Base-by-base conservation (phyloP, 1,284 basidiomycete species). In the Schizophyllum amplum region DNA sequence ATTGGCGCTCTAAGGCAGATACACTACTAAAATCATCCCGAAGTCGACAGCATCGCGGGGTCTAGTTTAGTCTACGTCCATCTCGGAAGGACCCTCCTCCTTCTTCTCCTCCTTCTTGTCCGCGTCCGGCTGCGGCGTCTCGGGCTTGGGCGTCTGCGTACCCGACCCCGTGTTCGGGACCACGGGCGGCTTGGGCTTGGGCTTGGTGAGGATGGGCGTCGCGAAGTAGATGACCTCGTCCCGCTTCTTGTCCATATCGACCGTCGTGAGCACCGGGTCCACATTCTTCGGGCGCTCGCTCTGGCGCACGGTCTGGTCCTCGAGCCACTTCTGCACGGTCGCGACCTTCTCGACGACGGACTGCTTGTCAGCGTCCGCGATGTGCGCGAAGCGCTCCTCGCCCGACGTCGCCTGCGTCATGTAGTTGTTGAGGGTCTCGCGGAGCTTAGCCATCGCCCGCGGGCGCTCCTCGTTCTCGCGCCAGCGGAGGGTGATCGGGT, bases 261-360 rank as follows among this genome's bases (percentile, higher is more conserved):
- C 83, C 55, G 78, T 82, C 58, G 81, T 92, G 71, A 96, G 73
- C 61, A 92, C 82, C 24, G 92, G 87, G 70, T 95, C 87, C 61
- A 86, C 83, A 68, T 91, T 88, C 84, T 95, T 94, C 69, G 87
- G 75, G 61, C 84, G 79, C 78, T 97, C 94, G 23, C 80, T 77
- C 78, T 97, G 94, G 65, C 87, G 79, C 59, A 84, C 86, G 60
- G 85, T 83, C 78, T 89, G 83, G 77, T 97, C 92, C 66, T 95
- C 90, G 61, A 98, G 81, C 94, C 94, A 97, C 73, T 95, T 90
- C 74, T 92, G 89, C 51, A 88, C 76, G 24, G 84, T 92, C 53
- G 91, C 87, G 51, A 81, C 81, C 69, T 83, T 87, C 76, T 93
- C 90, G 60, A 94, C 80, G 62, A 95, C 83, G 60, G 79, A 69